Evolutionary conservation across 352 stramenopile genomes (phyloP).

Genomic region (Nothophytophthora sp.): DNA sequence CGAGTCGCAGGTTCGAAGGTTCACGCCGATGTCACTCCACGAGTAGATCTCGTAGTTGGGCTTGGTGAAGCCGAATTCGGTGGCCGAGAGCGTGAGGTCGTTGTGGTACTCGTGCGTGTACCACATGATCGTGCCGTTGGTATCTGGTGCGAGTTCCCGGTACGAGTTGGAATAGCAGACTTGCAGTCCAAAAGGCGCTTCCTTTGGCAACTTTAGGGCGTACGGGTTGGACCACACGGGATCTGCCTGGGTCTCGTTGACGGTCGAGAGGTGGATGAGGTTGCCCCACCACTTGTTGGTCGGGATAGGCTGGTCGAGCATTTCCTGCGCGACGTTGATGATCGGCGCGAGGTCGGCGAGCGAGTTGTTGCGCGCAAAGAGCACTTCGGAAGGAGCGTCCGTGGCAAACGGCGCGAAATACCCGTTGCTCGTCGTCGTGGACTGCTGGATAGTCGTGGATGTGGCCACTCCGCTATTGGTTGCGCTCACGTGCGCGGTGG

Average conservation of each 20-base stretch:
- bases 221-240: conserved; percentile 63
- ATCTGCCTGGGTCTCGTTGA: conserved; percentile 34
- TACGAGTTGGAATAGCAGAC: conserved; percentile 52
- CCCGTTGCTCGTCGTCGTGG: background rate
- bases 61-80: conserved; percentile 38
- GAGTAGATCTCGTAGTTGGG: conserved; percentile 53
- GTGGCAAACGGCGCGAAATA: conserved; percentile 39
- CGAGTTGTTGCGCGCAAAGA: conserved; percentile 41
- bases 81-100: conserved; percentile 53
- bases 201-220: conserved; percentile 39
- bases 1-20: conserved; percentile 29
- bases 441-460: background rate
- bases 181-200: conserved; percentile 43
- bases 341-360: conserved; percentile 42
- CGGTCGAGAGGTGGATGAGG: conserved; percentile 42
- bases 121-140: conserved; percentile 46
- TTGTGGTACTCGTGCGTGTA: conserved; percentile 54
- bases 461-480: background rate
- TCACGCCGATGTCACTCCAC: conserved; percentile 51
- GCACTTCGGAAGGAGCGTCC: conserved; percentile 25
- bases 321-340: conserved; percentile 42
- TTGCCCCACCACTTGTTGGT: conserved; percentile 81
- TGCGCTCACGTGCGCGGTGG: conserved; percentile 2
- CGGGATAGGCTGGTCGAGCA: conserved; percentile 44
- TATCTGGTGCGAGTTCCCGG: conserved; percentile 31